These are phyloP conservation scores for Primulina eburnea DNA, from an alignment of 257 asterid genomes.

Conservation along the genomic window DNA sequence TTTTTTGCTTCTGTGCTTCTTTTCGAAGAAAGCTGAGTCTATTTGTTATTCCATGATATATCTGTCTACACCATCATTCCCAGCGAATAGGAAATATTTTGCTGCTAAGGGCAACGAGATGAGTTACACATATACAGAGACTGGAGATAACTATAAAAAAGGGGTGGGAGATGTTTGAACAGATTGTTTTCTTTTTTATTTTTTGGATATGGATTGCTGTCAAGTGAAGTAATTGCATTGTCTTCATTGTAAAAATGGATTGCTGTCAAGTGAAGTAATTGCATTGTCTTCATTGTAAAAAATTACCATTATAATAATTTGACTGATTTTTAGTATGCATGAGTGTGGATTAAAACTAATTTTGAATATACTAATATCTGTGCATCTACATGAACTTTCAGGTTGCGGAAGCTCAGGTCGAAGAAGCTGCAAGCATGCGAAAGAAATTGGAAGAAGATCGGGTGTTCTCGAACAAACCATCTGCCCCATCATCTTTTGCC, in stretches of 20 bases:
- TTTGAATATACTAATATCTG: conserved; percentile 6
- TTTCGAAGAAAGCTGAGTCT: background rate
- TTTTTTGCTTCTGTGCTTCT: background rate
- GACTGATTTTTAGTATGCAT: background rate
- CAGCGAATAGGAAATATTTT: no score
- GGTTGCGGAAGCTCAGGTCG: conserved; percentile 80
- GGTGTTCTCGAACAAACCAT: conserved; percentile 41
- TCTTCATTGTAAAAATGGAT: background rate
- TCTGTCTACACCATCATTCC: no score
- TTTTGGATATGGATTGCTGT: background rate
- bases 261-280: background rate
- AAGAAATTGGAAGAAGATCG: conserved; percentile 51
- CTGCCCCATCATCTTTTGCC: conserved; percentile 26
- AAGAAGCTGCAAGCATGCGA: conserved; percentile 59
- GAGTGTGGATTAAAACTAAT: background rate
- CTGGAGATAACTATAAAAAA: no score
- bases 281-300: background rate
- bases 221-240: background rate
- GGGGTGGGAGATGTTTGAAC: background rate
- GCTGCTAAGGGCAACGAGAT: no score
- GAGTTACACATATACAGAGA: no score
- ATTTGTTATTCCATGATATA: background rate
- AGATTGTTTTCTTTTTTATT: no score
- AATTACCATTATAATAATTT: background rate
- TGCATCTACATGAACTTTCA: conserved; percentile 31